Percentiles rank a stretch among this genome's conserved stretches.
These are phyloP conservation scores for Lachnellula hyalina DNA, from an alignment of 2,329 filamentous ascomycete genomes.

Conservation along the genomic window DNA sequence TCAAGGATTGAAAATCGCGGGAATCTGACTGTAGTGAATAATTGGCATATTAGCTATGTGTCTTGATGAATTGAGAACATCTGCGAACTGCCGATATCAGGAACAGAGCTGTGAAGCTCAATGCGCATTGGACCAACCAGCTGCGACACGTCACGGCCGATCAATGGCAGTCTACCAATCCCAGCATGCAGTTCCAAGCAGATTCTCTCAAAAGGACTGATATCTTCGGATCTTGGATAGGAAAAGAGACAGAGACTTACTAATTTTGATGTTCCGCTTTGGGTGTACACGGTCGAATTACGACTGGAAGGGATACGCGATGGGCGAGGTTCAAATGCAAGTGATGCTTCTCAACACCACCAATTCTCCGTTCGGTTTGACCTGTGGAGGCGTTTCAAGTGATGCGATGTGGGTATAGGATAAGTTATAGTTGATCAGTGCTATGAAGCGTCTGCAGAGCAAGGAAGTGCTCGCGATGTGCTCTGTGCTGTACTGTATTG, in stretches of 20 bases:
- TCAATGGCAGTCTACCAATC: neutral
- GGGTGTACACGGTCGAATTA: neutral
- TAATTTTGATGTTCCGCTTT: neutral
- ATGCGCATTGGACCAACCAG: conserved; percentile 10
- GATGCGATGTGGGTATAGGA: neutral
- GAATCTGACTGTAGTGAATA: conserved; percentile 1
- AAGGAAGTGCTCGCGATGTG: neutral
- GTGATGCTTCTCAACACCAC: neutral
- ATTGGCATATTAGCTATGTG: conserved; percentile 10
- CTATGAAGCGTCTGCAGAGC: neutral
- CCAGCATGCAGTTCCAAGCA: neutral
- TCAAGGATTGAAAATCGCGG: neutral
- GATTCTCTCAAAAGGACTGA: neutral
- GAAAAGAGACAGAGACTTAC: neutral
- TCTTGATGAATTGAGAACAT: neutral
- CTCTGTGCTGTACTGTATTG: neutral
- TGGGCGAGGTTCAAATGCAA: neutral
- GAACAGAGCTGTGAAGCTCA: conserved; percentile 10
- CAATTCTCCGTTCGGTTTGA: neutral
- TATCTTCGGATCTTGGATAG: neutral
- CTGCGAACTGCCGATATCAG: conserved; percentile 8
- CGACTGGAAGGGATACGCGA: neutral
- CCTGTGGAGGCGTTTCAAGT: neutral
- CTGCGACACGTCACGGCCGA: conserved; percentile 24
- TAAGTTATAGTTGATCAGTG: neutral